Percentiles rank a stretch among this genome's conserved stretches.
phyloP scores from a whole-genome alignment of 2,329 filamentous ascomycete genomes.

The Fusarium nisikadoi region DNA sequence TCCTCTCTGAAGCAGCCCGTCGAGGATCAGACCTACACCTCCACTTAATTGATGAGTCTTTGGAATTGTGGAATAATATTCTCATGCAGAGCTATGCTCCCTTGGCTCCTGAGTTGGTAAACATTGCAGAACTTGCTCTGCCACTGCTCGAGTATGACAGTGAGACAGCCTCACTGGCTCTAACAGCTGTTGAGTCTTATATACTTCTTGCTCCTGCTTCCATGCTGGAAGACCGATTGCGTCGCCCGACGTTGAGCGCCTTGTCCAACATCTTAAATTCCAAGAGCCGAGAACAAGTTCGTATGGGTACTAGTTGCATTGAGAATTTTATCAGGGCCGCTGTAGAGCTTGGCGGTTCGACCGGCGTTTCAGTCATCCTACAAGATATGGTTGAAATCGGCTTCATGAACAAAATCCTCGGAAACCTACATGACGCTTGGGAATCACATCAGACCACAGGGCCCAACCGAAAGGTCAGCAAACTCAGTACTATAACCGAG shows the following conservation, averaged over 20 bases:
- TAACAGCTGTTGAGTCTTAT: conserved; percentile 76
- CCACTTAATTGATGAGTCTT: conserved; percentile 89
- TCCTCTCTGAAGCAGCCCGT: conserved; percentile 83
- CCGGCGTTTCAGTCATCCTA: conserved; percentile 71
- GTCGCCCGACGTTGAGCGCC: conserved; percentile 60
- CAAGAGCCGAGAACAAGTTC: conserved; percentile 67
- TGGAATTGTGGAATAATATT: conserved; percentile 88
- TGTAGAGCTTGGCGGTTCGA: conserved; percentile 68
- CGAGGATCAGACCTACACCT: conserved; percentile 78
- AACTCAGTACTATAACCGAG: conserved; percentile 79
- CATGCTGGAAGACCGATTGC: conserved; percentile 67
- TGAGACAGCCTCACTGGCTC: conserved; percentile 69
- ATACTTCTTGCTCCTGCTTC: conserved; percentile 75
- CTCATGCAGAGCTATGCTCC: conserved; percentile 73
- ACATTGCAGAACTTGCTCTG: conserved; percentile 70
- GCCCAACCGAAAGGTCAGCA: conserved; percentile 75
- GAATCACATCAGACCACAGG: conserved; percentile 84
- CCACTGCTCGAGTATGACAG: conserved; percentile 74
- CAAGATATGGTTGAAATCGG: conserved; percentile 72
- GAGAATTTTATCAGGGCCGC: conserved; percentile 74
- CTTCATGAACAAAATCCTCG: conserved; percentile 71
- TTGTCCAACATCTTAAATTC: conserved; percentile 62
- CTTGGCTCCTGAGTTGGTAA: conserved; percentile 69
- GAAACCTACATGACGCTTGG: conserved; percentile 74
- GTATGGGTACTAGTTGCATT: conserved; percentile 68